Evolutionary conservation across 176 grass and related monocot genomes (phyloP), one percentile per base, ranked within the genome.

Genomic region (Eragrostis nindensis): DNA sequence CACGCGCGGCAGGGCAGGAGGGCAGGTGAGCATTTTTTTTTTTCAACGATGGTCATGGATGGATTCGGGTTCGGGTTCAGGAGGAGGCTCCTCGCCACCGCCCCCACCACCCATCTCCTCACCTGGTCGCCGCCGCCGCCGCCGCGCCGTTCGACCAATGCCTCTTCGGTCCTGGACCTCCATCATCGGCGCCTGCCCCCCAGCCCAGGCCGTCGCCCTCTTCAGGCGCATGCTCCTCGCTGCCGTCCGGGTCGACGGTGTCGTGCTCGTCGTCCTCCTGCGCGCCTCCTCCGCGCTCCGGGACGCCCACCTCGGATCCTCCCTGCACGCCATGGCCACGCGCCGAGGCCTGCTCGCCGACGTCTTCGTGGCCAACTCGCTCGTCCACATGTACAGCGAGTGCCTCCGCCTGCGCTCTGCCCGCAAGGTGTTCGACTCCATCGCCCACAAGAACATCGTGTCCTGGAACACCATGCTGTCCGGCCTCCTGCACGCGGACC

Each of bases 401-500:
- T 63, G 61, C 61, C 61, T 63, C 27, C 27, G 25, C 3, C 27
- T 63, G 26, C 25, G 1, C 26, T 63, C 26, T 17, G 61, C 61
- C 61, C 61, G 61, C 61, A 17, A 63, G 13, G 61, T 63, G 61
- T 63, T 63, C 27, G 26, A 63, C 13, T 32, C 61, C 27, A 63
- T 63, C 78, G 17, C 32, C 12, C 17, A 61, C 22, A 79, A 64
- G 68, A 92, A 89, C 26, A 67, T 65, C 24, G 86, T 92, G 7
- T 89, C 90, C 54, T 92, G 90, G 90, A 92, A 89, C 76, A 86
- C 74, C 53, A 92, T 89, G 44, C 68, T 92, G 21, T 86, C 86
- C 4, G 86, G 86, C 13, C 86, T 89, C 19, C 26, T 86, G 16
- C 86, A 83, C 27, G 42, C 21, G 21, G 83, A 72, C 43, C 29